Evolutionary conservation across 2,329 filamentous ascomycete genomes (phyloP).

Genomic region (Penicillium hesseltinei): DNA sequence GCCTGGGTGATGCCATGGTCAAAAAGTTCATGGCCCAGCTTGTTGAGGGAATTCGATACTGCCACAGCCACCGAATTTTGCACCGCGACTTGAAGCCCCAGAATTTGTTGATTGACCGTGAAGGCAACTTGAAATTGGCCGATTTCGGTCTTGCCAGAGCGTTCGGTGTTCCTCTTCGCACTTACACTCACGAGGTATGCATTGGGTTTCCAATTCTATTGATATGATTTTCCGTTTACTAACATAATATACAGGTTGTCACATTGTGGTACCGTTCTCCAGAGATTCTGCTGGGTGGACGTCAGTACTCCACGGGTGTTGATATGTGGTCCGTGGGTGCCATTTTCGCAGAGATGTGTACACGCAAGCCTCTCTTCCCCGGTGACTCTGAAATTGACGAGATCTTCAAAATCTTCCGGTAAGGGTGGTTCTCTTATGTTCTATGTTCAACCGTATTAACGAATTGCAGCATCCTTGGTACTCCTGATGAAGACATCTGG

Average conservation of each 20-base stretch:
- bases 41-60: conserved; percentile 80
- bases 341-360: conserved; percentile 97
- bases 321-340: conserved; percentile 96
- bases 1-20: conserved; percentile 75
- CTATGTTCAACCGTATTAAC: conserved; percentile 2
- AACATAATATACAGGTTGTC: conserved; percentile 60
- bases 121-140: conserved; percentile 85
- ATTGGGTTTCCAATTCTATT: background rate
- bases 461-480: conserved; percentile 67
- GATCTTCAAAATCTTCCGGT: conserved; percentile 94
- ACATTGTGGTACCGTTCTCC: conserved; percentile 91
- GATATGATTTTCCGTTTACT: background rate
- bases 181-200: conserved; percentile 80
- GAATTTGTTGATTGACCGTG: conserved; percentile 80
- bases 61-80: conserved; percentile 81
- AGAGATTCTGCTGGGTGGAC: conserved; percentile 84
- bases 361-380: conserved; percentile 85
- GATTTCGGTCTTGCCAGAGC: conserved; percentile 88
- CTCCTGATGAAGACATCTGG: conserved; percentile 78
- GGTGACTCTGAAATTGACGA: conserved; percentile 92
- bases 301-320: conserved; percentile 89
- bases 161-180: conserved; percentile 85
- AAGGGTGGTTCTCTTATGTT: conserved; percentile 29
- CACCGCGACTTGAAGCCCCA: conserved; percentile 89
- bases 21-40: conserved; percentile 93